Evolutionary conservation across 108 stramenopile species (phyloP).

Genomic region (Seminavis robusta): DNA sequence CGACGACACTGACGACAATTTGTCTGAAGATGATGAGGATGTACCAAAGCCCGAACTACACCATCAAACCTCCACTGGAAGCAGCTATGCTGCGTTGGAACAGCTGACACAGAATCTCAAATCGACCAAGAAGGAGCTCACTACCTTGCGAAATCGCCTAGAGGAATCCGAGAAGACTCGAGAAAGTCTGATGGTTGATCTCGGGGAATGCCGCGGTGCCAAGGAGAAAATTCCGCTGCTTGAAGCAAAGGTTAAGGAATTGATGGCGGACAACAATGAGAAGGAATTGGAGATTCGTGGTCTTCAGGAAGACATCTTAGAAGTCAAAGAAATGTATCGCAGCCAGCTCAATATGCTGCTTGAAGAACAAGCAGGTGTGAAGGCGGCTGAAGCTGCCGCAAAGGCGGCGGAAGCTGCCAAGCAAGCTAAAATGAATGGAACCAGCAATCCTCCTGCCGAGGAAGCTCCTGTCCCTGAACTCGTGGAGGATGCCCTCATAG

Average conservation of each 20-base stretch:
- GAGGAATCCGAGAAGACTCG: constrained; percentile 56
- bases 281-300: constrained; percentile 67
- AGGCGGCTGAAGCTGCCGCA: not conserved
- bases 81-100: constrained; percentile 75
- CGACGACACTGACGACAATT: constrained; percentile 43
- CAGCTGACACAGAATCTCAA: constrained; percentile 66
- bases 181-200: constrained; percentile 51
- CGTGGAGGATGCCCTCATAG: too few species aligned
- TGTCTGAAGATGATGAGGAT: constrained; percentile 23
- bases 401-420: not conserved
- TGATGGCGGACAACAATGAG: constrained; percentile 57
- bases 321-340: constrained; percentile 65
- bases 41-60: constrained; percentile 14
- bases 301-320: constrained; percentile 69
- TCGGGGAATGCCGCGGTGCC: constrained; percentile 52
- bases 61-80: constrained; percentile 6
- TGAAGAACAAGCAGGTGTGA: constrained; percentile 59
- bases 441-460: not conserved
- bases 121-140: constrained; percentile 55
- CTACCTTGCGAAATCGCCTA: constrained; percentile 50
- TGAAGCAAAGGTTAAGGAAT: constrained; percentile 60
- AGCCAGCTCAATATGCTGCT: constrained; percentile 64
- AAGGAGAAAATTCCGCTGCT: constrained; percentile 68
- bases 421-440: not conserved
- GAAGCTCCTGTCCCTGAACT: too few species aligned